These are phyloP conservation scores for Psilocybe tampanensis DNA, from an alignment of 768 basidiomycete genomes.

Conservation along the genomic window DNA sequence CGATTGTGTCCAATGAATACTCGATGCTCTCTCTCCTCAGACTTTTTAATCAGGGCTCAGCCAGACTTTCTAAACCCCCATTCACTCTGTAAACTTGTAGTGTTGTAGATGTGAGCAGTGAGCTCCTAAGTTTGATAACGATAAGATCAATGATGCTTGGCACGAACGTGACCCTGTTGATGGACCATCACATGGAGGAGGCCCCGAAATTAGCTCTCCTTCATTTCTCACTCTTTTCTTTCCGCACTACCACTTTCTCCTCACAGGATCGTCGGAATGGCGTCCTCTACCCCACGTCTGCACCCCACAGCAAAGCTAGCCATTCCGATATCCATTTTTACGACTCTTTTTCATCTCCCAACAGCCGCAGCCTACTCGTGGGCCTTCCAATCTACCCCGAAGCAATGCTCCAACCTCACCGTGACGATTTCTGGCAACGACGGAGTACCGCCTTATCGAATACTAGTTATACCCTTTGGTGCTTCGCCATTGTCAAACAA, in stretches of 20 bases:
- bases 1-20: background rate
- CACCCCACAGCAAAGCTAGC: background rate
- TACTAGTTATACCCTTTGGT: slow-evolving; percentile 71
- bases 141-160: background rate
- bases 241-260: slow-evolving; percentile 1
- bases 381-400: slow-evolving; percentile 48
- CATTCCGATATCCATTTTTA: slow-evolving; percentile 10
- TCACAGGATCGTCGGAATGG: slow-evolving; percentile 9
- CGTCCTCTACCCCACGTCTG: slow-evolving; percentile 6
- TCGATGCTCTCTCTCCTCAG: background rate
- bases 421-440: slow-evolving; percentile 56
- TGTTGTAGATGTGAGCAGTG: no score
- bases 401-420: slow-evolving; percentile 69
- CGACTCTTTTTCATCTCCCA: slow-evolving; percentile 11
- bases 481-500: slow-evolving; percentile 60
- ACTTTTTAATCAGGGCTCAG: background rate
- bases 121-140: background rate
- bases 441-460: slow-evolving; percentile 67
- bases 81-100: no score
- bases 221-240: background rate
- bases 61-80: no score
- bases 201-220: background rate
- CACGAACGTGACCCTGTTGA: background rate
- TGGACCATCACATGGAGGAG: background rate
- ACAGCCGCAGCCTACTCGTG: slow-evolving; percentile 45